Evolutionary conservation across 768 basidiomycete genomes (phyloP).

Genomic region (Tephrocybe sp.): DNA sequence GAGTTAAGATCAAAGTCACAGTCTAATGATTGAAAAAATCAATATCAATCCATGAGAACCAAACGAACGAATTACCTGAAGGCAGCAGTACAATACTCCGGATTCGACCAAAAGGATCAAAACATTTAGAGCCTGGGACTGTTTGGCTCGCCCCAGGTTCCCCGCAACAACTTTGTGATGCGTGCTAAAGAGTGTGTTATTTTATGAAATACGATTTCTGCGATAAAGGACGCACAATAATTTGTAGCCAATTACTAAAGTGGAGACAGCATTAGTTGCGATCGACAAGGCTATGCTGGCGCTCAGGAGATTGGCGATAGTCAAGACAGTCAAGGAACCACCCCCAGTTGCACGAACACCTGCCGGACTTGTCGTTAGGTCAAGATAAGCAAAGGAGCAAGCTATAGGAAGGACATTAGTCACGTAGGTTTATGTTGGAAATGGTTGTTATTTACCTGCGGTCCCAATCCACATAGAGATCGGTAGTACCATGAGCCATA

Average conservation of each 20-base stretch:
- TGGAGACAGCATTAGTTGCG: conserved; percentile 15
- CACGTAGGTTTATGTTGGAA: too few species aligned
- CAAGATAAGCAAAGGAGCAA: conserved; percentile 1
- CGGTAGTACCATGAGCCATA: conserved; percentile 10
- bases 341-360: background rate
- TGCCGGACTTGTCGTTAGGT: background rate
- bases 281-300: conserved; percentile 11
- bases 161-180: conserved; percentile 5
- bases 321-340: background rate
- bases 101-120: conserved; percentile 18
- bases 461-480: conserved; percentile 13
- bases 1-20: background rate
- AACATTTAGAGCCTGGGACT: conserved; percentile 4
- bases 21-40: too few species aligned
- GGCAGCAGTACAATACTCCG: conserved; percentile 15
- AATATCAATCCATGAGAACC: too few species aligned
- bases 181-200: background rate
- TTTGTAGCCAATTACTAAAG: conserved; percentile 11
- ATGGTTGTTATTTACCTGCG: conserved; percentile 3
- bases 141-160: conserved; percentile 2
- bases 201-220: too few species aligned
- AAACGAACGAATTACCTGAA: conserved; percentile 17
- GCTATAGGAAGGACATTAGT: background rate
- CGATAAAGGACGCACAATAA: conserved; percentile 5
- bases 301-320: conserved; percentile 2